Evolutionary conservation across 176 grass and related monocot species (phyloP), one percentile per base, ranked within the genome.

Genomic region (Pharus latifolius): DNA sequence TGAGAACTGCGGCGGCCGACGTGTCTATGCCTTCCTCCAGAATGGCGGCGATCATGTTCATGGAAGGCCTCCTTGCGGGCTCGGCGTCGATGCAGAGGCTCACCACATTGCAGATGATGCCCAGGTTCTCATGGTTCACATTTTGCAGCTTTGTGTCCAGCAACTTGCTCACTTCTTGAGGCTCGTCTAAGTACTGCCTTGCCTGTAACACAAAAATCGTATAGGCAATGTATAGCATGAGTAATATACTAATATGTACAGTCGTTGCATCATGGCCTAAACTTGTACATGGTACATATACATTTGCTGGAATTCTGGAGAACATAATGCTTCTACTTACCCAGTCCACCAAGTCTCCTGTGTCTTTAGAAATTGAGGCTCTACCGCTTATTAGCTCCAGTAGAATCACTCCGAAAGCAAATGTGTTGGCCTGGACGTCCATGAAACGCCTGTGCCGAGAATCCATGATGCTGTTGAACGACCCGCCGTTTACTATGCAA

Each of bases 371-470:
- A 58, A 83, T 44, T 26, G 78, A 24, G 44, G 90, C 84, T 63
- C 79, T 76, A 22, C 95, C 90, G 51, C 90, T 99, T 61, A 94
- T 84, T 9, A 99, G 56, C 69, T 99, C 95, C 3, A 99, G 65
- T 20, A 99, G 70, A 43, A 99, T 86, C 55, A 91, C 81, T 8
- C 95, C 95, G 49, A 99, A 99, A 0, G 72, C 82, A 63, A 88
- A 86, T 1, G 84, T 99, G 67, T 99, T 99, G 14, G 65, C 86
- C 76, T 94, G 90, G 65, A 99, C 70, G 70, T 94, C 80, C 87
- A 83, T 79, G 76, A 81, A 85, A 5, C 76, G 79, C 29, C 51
- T 83, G 34, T 91, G 78, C 70, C 62, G 75, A 52, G 76, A 69
- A 69, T 88, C 84, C 41, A 66, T 56, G 11, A 29, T 41, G 70